phyloP scores from a whole-genome alignment of 306 rosid species.

The Trifolium repens region DNA sequence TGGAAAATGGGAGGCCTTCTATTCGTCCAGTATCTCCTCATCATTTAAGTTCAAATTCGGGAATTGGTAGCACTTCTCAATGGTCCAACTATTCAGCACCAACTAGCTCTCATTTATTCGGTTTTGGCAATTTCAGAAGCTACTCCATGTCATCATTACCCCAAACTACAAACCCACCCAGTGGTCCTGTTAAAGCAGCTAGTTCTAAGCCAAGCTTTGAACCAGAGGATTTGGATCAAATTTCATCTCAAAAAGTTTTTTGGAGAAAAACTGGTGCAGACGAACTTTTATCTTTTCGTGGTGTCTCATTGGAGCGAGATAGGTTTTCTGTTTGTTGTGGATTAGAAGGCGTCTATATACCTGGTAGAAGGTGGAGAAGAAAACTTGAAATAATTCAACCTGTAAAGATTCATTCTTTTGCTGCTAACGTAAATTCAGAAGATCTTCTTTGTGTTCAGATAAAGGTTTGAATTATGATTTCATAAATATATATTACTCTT shows the following conservation, averaged over 20 bases:
- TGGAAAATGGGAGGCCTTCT: slow-evolving; percentile 67
- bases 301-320: slow-evolving; percentile 84
- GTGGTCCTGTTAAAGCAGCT: slow-evolving; percentile 64
- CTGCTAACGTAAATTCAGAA: slow-evolving; percentile 86
- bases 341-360: slow-evolving; percentile 81
- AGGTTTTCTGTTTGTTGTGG: slow-evolving; percentile 94
- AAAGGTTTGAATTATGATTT: slow-evolving; percentile 67
- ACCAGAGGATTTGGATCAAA: slow-evolving; percentile 76
- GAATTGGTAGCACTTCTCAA: slow-evolving; percentile 62
- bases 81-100: slow-evolving; percentile 55
- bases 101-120: slow-evolving; percentile 72
- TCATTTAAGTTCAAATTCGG: slow-evolving; percentile 56
- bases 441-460: slow-evolving; percentile 88
- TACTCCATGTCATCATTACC: slow-evolving; percentile 97
- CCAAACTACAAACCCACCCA: slow-evolving; percentile 58
- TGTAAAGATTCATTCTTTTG: slow-evolving; percentile 76
- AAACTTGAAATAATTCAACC: slow-evolving; percentile 92
- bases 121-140: slow-evolving; percentile 81
- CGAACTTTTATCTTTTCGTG: slow-evolving; percentile 86
- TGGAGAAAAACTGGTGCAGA: slow-evolving; percentile 57
- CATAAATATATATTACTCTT: slow-evolving; percentile 31
- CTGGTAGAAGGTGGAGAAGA: slow-evolving; percentile 97
- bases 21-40: slow-evolving; percentile 67
- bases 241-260: slow-evolving; percentile 56
- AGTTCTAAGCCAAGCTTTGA: slow-evolving; percentile 86